phyloP scores from a whole-genome alignment of 2,329 filamentous ascomycete genomes.

The Tolypocladium sp. region DNA sequence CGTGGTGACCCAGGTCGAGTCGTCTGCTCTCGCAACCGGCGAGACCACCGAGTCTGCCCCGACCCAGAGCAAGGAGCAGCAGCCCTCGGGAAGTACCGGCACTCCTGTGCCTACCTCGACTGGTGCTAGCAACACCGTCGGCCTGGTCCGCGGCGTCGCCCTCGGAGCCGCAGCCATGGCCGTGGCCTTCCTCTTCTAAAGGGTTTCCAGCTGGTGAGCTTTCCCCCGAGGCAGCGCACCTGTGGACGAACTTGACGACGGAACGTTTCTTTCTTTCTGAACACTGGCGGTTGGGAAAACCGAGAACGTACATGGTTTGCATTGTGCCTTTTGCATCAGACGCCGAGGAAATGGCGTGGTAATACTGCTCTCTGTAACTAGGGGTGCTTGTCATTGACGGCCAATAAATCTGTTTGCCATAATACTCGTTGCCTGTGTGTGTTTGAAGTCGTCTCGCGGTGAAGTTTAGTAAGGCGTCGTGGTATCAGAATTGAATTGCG shows the following conservation, averaged over 20 bases:
- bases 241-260: neutral
- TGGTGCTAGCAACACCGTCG: slow-evolving; percentile 16
- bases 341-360: neutral
- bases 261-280: neutral
- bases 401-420: neutral
- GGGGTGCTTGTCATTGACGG: neutral
- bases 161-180: slow-evolving; percentile 17
- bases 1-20: slow-evolving; percentile 10
- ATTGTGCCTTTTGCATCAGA: slow-evolving; percentile 1
- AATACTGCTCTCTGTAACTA: slow-evolving; percentile 4
- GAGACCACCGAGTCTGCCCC: slow-evolving; percentile 5
- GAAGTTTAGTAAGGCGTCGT: neutral
- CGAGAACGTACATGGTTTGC: slow-evolving; percentile 3
- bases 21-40: slow-evolving; percentile 9
- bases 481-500: neutral
- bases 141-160: slow-evolving; percentile 10
- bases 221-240: neutral
- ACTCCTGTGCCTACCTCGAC: slow-evolving; percentile 14
- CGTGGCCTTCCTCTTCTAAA: slow-evolving; percentile 16
- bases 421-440: neutral
- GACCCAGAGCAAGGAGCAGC: neutral
- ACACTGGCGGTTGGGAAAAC: neutral
- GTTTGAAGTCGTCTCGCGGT: neutral
- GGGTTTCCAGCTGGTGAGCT: neutral
- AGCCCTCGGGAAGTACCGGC: slow-evolving; percentile 6